Percentiles rank a stretch among this genome's conserved stretches.
Conservation (phyloP, 345 rosid species). For the Hibiscus syriacus region DNA sequence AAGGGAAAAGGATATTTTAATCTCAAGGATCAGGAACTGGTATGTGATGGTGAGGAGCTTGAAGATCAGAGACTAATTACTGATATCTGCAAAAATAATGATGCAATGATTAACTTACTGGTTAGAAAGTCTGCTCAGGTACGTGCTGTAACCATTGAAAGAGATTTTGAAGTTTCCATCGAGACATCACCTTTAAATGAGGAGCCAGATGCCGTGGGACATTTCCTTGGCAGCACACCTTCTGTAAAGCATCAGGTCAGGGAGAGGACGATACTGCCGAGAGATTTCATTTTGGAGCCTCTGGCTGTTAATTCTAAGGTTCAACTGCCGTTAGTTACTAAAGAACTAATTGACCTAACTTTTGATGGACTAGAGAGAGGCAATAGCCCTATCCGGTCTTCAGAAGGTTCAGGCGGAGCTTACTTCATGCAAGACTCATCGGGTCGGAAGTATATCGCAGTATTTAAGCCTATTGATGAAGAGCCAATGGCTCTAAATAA, state of each 20-base stretch:
- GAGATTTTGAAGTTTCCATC: conserved; percentile 45
- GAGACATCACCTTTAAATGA: conserved; percentile 30
- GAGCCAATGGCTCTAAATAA: conserved; percentile 88
- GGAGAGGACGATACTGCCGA: conserved; percentile 18
- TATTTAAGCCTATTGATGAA: conserved; percentile 83
- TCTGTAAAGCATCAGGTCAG: conserved; percentile 6
- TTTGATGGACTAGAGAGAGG: conserved; percentile 58
- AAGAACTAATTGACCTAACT: conserved; percentile 54
- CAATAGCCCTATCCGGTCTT: conserved; percentile 51
- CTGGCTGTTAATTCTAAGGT: conserved; percentile 30
- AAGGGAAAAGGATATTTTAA: conserved; percentile 34
- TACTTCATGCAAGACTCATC: conserved; percentile 76
- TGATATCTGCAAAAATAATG: conserved; percentile 48
- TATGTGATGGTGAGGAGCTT: conserved; percentile 67
- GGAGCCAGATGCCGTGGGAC: conserved; percentile 14
- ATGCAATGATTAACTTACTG: conserved; percentile 52
- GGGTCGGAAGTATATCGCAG: conserved; percentile 52
- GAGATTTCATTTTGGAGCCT: conserved; percentile 56
- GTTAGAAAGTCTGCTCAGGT: conserved; percentile 52
- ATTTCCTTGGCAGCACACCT: conserved; percentile 14
- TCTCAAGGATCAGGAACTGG: conserved; percentile 51
- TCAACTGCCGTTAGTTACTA: conserved; percentile 33
- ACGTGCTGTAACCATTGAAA: conserved; percentile 41
- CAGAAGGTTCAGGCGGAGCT: conserved; percentile 84
- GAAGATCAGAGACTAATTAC: conserved; percentile 68